Evolutionary conservation across 441 rosid genomes (phyloP).

Genomic region (Bruguiera hainesii): DNA sequence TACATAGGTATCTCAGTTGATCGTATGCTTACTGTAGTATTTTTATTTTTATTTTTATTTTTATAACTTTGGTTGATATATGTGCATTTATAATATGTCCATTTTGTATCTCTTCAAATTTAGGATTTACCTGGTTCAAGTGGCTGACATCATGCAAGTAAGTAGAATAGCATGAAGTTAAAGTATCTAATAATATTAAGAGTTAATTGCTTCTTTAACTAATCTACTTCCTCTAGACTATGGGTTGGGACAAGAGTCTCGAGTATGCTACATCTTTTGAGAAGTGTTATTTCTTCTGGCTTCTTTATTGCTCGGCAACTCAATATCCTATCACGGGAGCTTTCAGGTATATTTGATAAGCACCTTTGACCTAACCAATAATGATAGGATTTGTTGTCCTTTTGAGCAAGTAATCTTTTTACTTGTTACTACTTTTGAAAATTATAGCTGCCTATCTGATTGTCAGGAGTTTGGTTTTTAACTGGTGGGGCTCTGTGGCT

Average conservation of each 20-base stretch:
- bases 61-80: too few relatives aligned
- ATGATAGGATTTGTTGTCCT: neutral
- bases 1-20: too few relatives aligned
- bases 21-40: too few relatives aligned
- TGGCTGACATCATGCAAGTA: constrained; percentile 88
- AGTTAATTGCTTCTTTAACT: constrained; percentile 16
- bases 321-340: constrained; percentile 97
- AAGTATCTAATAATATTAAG: constrained; percentile 4
- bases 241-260: constrained; percentile 88
- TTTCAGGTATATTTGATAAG: constrained; percentile 47
- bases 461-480: too few relatives aligned
- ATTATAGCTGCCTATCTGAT: too few relatives aligned
- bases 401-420: neutral
- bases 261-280: constrained; percentile 86
- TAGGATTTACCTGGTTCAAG: constrained; percentile 96
- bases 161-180: constrained; percentile 26
- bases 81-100: neutral
- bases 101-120: constrained; percentile 13
- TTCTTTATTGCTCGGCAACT: constrained; percentile 87
- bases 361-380: neutral
- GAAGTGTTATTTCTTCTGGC: constrained; percentile 77
- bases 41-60: too few relatives aligned
- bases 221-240: constrained; percentile 48
- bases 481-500: too few relatives aligned
- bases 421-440: too few relatives aligned